phyloP scores from a whole-genome alignment of 805 yeast species.

The Spathaspora passalidarum region DNA sequence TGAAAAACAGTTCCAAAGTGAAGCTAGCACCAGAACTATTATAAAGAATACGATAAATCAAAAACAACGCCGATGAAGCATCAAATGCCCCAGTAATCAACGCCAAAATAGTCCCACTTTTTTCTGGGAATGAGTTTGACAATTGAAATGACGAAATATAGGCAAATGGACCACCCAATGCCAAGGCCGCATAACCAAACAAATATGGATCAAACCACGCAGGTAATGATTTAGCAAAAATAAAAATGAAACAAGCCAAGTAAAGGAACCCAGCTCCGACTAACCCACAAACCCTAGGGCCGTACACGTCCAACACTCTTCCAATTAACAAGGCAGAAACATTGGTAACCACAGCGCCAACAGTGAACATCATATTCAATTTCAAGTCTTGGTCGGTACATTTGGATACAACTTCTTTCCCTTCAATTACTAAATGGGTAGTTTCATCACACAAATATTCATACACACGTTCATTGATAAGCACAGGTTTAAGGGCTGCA shows the following conservation, averaged over 20 bases:
- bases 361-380: conserved; percentile 57
- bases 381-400: conserved; percentile 54
- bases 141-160: conserved; percentile 56
- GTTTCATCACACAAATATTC: conserved; percentile 31
- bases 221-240: conserved; percentile 29
- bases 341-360: conserved; percentile 55
- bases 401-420: conserved; percentile 26
- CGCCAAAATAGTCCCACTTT: conserved; percentile 52
- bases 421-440: not conserved
- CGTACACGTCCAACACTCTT: conserved; percentile 44
- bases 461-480: conserved; percentile 48
- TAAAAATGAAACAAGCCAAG: conserved; percentile 45
- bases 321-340: conserved; percentile 53
- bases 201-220: conserved; percentile 47
- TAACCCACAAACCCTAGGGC: conserved; percentile 53
- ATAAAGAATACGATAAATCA: conserved; percentile 45
- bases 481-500: conserved; percentile 56
- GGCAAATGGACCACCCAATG: conserved; percentile 58
- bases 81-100: conserved; percentile 58
- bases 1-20: conserved; percentile 43
- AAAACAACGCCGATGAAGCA: conserved; percentile 54
- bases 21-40: conserved; percentile 28
- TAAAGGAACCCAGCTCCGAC: conserved; percentile 48
- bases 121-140: conserved; percentile 53
- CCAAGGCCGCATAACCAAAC: conserved; percentile 50